A percentile compares a stretch with the other conserved stretches of the same genome.
phyloP scores from a whole-genome alignment of 495 filamentous ascomycete genomes.

The Clohesyomyces aquaticus region DNA sequence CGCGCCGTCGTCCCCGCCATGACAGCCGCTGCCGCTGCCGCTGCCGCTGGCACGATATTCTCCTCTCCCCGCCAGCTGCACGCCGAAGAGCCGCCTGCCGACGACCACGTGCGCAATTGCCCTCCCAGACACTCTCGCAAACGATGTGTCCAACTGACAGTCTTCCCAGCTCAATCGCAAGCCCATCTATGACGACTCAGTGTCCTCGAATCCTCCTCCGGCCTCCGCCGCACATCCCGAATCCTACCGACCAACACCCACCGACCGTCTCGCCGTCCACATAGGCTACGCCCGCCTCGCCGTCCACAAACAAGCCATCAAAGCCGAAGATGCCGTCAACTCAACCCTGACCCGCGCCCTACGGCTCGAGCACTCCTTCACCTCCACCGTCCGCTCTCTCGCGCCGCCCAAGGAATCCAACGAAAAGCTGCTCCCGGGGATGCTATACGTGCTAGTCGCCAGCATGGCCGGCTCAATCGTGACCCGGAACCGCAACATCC shows the following conservation, averaged over 20 bases:
- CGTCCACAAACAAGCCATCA: constrained; percentile 71
- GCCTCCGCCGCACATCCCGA: constrained; percentile 38
- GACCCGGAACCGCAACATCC: constrained; percentile 77
- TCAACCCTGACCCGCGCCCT: constrained; percentile 72
- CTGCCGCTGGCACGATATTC: constrained; percentile 59
- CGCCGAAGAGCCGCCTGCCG: constrained; percentile 58
- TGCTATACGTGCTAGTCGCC: constrained; percentile 86
- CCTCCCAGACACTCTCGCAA: neutral
- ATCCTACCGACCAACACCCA: constrained; percentile 71
- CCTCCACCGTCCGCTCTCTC: constrained; percentile 80
- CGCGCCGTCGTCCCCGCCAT: constrained; percentile 59
- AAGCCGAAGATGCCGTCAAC: constrained; percentile 79
- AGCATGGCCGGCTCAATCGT: constrained; percentile 92
- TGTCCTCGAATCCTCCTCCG: constrained; percentile 25
- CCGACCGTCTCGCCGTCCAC: constrained; percentile 85
- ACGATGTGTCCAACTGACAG: neutral
- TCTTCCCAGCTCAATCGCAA: constrained; percentile 60
- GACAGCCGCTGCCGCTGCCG: constrained; percentile 58
- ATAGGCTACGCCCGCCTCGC: constrained; percentile 79
- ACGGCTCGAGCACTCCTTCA: constrained; percentile 78
- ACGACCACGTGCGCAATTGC: constrained; percentile 16
- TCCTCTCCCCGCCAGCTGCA: constrained; percentile 58
- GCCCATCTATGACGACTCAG: constrained; percentile 80
- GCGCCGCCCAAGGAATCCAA: constrained; percentile 79
- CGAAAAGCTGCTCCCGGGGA: constrained; percentile 82